Conservation (phyloP, 768 basidiomycete genomes). For the Rhizopogon vinicolor region DNA sequence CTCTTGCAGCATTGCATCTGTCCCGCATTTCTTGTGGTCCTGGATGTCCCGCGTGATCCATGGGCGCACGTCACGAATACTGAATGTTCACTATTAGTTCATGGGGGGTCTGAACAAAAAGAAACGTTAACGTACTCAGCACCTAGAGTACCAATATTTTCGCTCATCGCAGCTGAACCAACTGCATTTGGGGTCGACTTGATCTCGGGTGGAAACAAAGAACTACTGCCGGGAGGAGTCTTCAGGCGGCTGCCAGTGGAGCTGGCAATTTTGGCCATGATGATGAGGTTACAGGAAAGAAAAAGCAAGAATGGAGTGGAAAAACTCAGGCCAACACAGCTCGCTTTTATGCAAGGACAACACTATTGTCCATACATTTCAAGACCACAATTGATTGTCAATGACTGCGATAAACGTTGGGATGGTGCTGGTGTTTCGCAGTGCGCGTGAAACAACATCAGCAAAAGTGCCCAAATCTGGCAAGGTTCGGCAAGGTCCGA, state of each 20-base stretch:
- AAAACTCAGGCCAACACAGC: slow-evolving; percentile 9
- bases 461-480: too few species aligned
- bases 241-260: not conserved
- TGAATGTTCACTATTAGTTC: not conserved
- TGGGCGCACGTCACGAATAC: not conserved
- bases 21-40: not conserved
- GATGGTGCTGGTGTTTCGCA: too few species aligned
- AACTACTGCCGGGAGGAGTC: not conserved
- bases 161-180: not conserved
- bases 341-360: not conserved
- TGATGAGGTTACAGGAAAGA: not conserved
- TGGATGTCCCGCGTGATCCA: not conserved
- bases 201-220: not conserved
- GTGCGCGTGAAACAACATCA: too few species aligned
- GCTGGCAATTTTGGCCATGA: not conserved
- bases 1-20: not conserved
- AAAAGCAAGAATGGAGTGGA: too few species aligned
- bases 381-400: not conserved
- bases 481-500: too few species aligned
- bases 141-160: not conserved
- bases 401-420: too few species aligned
- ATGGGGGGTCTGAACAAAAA: not conserved
- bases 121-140: not conserved
- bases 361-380: not conserved
- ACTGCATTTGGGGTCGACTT: not conserved